Base-by-base conservation (phyloP, 1,284 basidiomycete species). In the Caloboletus firmus region DNA sequence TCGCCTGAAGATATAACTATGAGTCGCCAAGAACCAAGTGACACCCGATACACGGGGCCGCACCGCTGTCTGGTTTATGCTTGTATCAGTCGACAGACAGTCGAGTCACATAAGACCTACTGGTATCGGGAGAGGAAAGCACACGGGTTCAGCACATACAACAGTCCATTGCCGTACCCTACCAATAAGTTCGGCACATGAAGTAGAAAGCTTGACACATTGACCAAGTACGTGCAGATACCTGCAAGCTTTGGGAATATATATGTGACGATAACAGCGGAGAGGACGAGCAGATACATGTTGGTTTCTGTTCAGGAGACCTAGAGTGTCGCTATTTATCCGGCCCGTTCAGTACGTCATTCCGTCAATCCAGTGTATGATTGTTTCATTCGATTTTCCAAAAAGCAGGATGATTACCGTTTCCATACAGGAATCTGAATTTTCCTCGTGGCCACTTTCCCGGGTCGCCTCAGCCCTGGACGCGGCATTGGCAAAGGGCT, bases 61-160 rank as follows among this genome's bases (percentile, higher is more conserved):
- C 28, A 57, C 31, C 11, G 28, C 8, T 49, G 12, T 26, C 67
- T 66, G 6, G 12, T 26, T n/a, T 5, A 43, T 24, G 11, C n/a
- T 32, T 17, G 30, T 18, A 45, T 56, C 50, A 59, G 20, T 15
- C 2, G 5, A 26, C 15, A n/a, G n/a, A 41, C 5, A 10, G 3
- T 5, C 1, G 1, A 24, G 22, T 30, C 8, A 12, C 37, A 9
- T 7, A 17, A 17, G 1, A 68, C 65, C 0, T 54, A 68, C 65
- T 57, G 59, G 59, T 63, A 69, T 43, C 30, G 20, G 2, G 45
- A 41, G 12, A 69, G 55, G 45, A 66, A 66, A 0, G 24, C 49
- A 5, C 54, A 30, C 5, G 65, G 65, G 34, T 57, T 60, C 9
- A 62, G 28, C 0, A 34, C 54, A 44, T 58, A 64, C 4, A 52